These are phyloP conservation scores for Pleoardoris graminearum DNA, from an alignment of 2,329 filamentous ascomycete species.

Conservation along the genomic window DNA sequence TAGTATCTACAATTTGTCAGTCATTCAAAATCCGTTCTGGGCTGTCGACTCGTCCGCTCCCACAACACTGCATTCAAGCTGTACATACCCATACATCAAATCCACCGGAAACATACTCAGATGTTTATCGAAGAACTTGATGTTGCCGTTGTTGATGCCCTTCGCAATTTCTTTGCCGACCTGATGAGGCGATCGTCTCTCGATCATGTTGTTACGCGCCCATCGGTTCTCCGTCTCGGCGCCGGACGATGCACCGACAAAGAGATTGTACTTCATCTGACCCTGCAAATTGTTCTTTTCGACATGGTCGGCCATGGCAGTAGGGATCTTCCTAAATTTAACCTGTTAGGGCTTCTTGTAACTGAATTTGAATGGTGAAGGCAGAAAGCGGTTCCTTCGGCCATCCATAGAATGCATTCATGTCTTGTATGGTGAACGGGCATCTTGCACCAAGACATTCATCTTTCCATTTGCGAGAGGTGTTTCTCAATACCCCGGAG, in stretches of 20 bases:
- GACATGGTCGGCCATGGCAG: conserved; percentile 83
- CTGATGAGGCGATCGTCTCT: conserved; percentile 81
- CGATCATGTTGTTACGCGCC: conserved; percentile 89
- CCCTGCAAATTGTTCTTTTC: conserved; percentile 85
- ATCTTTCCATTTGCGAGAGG: no score
- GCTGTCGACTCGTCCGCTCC: neutral
- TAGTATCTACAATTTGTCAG: conserved; percentile 67
- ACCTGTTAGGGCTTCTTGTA: conserved; percentile 7
- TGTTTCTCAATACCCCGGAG: no score
- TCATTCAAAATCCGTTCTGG: neutral
- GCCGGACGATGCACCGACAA: conserved; percentile 86
- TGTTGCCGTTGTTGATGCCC: conserved; percentile 85
- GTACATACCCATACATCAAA: conserved; percentile 66
- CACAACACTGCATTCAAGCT: no score
- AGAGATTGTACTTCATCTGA: conserved; percentile 81
- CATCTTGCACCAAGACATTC: neutral
- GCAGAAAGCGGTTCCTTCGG: neutral
- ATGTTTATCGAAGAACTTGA: conserved; percentile 94
- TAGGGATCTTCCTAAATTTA: conserved; percentile 71
- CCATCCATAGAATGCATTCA: neutral
- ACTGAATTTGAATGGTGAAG: neutral
- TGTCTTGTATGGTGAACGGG: neutral
- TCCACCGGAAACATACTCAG: conserved; percentile 90
- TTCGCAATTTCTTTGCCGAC: conserved; percentile 89
- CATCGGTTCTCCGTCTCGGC: conserved; percentile 91